These are phyloP conservation scores for Solanum sejunctum DNA, from an alignment of 257 asterid species.

Conservation along the genomic window DNA sequence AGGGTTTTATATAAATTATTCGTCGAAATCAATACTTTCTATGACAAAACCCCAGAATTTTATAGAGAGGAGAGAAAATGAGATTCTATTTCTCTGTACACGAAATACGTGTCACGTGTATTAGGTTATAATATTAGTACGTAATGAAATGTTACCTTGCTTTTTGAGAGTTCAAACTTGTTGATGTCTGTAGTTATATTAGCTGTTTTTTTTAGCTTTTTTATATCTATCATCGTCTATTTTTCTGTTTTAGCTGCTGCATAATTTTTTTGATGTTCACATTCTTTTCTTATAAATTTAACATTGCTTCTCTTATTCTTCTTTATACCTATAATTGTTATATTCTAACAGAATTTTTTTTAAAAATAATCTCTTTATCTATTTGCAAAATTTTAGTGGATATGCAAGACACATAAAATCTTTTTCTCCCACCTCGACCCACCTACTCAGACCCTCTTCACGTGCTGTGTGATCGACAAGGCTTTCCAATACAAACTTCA, in stretches of 20 bases:
- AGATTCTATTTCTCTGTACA: neutral
- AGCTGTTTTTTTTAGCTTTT: neutral
- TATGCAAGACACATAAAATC: neutral
- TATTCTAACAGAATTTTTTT: neutral
- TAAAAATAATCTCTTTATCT: neutral
- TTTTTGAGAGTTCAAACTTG: neutral
- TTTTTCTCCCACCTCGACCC: neutral
- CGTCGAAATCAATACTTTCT: neutral
- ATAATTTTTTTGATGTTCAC: neutral
- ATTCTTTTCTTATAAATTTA: neutral
- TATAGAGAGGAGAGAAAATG: neutral
- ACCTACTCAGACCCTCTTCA: neutral
- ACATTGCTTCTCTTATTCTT: neutral
- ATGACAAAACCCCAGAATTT: neutral
- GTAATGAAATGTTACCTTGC: neutral
- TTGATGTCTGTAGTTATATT: neutral
- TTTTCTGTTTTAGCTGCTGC: neutral
- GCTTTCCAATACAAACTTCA: neutral
- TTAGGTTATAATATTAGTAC: neutral
- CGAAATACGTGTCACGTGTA: neutral
- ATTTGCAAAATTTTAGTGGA: neutral
- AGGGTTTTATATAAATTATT: neutral
- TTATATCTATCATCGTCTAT: neutral
- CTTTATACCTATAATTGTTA: neutral
- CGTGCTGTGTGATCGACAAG: neutral